These are phyloP conservation scores for Ailanthus altissimus DNA, from an alignment of 345 rosid species.

Conservation along the genomic window DNA sequence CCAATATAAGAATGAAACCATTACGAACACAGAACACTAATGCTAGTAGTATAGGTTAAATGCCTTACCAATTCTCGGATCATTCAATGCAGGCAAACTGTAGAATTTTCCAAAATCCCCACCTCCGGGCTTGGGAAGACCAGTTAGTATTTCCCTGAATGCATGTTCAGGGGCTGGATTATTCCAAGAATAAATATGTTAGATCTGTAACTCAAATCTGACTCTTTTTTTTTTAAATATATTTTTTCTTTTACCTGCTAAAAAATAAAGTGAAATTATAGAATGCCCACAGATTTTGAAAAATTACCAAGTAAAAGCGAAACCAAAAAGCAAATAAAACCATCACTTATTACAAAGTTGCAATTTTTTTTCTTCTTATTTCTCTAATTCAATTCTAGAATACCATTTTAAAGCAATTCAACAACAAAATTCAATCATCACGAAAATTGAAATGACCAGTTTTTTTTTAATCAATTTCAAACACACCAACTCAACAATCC, in stretches of 20 bases:
- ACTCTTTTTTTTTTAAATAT: no score
- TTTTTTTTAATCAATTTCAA: background rate
- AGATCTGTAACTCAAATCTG: no score
- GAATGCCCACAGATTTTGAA: no score
- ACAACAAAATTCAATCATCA: background rate
- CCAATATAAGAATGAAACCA: background rate
- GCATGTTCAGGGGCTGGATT: constrained; percentile 69
- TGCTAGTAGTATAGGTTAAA: background rate
- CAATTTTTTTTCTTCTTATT: no score
- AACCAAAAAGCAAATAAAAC: no score
- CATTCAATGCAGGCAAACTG: constrained; percentile 70
- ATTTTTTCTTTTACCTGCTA: no score
- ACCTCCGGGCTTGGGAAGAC: constrained; percentile 79
- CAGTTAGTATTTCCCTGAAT: constrained; percentile 60
- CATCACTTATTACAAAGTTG: no score
- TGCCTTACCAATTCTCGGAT: constrained; percentile 68
- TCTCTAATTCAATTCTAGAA: no score
- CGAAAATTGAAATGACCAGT: background rate
- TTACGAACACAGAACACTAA: background rate
- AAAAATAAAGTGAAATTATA: no score
- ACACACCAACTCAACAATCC: background rate
- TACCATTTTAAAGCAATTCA: no score
- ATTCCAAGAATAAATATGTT: constrained; percentile 5
- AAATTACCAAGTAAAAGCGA: no score
- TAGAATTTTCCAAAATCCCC: constrained; percentile 81